Base-by-base conservation (phyloP, 164 flowering plant species). In the Stephania japonica region DNA sequence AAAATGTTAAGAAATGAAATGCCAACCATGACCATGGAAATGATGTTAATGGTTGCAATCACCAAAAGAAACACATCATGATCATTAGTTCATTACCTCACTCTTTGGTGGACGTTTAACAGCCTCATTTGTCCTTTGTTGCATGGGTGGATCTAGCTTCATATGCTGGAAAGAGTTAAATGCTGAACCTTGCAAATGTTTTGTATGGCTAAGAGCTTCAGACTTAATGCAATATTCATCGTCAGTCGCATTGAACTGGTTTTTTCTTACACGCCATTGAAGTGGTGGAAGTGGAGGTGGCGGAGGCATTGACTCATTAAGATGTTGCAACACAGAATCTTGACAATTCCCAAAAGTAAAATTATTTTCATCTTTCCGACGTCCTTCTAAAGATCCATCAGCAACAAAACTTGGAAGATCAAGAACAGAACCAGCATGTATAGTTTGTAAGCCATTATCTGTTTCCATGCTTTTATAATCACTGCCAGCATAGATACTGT, bases 201-300 rank as follows among this genome's bases (percentile, higher is more conserved):
- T 68, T 67, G 70, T 77, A 74, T 71, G 76, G 59, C 25, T 64
- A 7, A 49, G 59, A 69, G 38, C 84, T 21, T 83, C 85, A 68
- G 85, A 80, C 27, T 70, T 68, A 61, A 65, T n/a, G 42, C 74
- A 70, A 72, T 71, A 81, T 62, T 74, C 73, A 50, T 71, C 80
- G 70, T 77, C 83, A 21, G 67, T 47, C 42, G 53, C 70, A 79
- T 82, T 72, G 7, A 75, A 73, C 19, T 42, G 70, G 9, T 82
- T 24, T 42, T 80, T 87, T 47, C 73, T 71, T 44, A 67, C 78
- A 50, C 85, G 70, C 91, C 91, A 88, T 68, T 87, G 86, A 21
- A 77, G 41, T 47, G 92, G 94, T 27, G 89, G 93, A 4, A 82
- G 86, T 72, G 93, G 93, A 42, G 94, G 91, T 32, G 87, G 87